Conservation (phyloP, 805 yeast species). For the Brettanomyces anomalus region DNA sequence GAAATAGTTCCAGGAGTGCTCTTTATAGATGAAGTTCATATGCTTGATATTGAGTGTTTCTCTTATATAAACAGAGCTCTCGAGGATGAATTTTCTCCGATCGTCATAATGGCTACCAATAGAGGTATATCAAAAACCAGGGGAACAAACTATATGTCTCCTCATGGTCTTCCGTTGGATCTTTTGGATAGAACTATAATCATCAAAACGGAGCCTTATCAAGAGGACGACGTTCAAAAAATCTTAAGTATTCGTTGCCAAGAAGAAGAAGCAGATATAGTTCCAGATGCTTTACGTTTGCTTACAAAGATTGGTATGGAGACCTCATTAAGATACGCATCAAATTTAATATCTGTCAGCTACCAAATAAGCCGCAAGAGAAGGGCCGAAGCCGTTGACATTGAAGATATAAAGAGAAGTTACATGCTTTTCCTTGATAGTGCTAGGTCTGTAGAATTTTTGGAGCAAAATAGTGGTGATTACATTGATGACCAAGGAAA, state of each 20-base stretch:
- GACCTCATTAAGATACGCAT: conserved; percentile 83
- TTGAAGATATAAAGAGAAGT: conserved; percentile 76
- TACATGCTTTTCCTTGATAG: conserved; percentile 79
- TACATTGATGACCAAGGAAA: conserved; percentile 75
- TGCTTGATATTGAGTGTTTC: conserved; percentile 95
- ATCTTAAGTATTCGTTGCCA: conserved; percentile 77
- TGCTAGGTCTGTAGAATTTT: conserved; percentile 64
- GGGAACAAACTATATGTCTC: conserved; percentile 84
- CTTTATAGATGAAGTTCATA: conserved; percentile 96
- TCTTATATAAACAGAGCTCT: conserved; percentile 90
- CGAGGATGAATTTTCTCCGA: conserved; percentile 86
- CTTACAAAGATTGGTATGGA: conserved; percentile 67
- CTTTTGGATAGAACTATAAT: conserved; percentile 85
- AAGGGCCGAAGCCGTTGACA: conserved; percentile 53
- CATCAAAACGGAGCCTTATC: conserved; percentile 87
- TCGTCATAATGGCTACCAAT: conserved; percentile 92
- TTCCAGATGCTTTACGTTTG: conserved; percentile 60
- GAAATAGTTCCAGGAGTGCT: conserved; percentile 96
- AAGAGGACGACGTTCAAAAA: conserved; percentile 67
- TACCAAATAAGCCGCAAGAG: conserved; percentile 75
- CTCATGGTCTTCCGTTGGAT: conserved; percentile 97
- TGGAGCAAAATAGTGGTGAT: conserved; percentile 40
- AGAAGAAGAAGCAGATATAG: conserved; percentile 63
- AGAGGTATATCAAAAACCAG: conserved; percentile 87
- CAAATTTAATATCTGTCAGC: conserved; percentile 87